Conservation (phyloP, 1,139 yeast species). For the Cylindricascospora bacillispora region DNA sequence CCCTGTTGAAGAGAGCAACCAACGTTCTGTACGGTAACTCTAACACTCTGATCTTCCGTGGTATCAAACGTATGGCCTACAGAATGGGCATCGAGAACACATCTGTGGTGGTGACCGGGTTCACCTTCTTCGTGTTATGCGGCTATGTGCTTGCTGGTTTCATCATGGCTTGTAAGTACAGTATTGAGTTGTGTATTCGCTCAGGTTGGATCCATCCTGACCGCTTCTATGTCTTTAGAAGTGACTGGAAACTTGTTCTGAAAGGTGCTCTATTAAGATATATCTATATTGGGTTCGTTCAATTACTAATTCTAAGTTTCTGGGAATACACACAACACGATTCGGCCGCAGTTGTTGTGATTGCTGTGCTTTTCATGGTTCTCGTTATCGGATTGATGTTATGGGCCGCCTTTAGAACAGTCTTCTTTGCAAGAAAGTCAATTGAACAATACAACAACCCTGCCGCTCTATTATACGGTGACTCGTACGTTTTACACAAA, state of each 20-base stretch:
- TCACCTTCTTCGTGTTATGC: slow-evolving; percentile 57
- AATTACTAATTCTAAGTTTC: slow-evolving; percentile 50
- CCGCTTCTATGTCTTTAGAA: slow-evolving; percentile 38
- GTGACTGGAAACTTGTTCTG: slow-evolving; percentile 40
- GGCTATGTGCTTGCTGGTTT: slow-evolving; percentile 48
- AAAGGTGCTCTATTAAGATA: slow-evolving; percentile 62
- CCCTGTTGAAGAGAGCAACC: slow-evolving; percentile 23
- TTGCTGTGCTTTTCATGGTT: slow-evolving; percentile 51
- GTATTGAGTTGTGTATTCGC: slow-evolving; percentile 34
- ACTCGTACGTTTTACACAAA: slow-evolving; percentile 46
- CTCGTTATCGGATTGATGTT: slow-evolving; percentile 42
- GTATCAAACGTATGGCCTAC: slow-evolving; percentile 62
- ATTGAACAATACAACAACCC: slow-evolving; percentile 47
- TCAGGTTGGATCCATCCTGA: slow-evolving; percentile 35
- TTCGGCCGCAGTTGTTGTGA: slow-evolving; percentile 62
- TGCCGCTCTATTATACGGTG: slow-evolving; percentile 68
- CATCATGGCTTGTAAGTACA: slow-evolving; percentile 37
- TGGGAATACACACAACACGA: slow-evolving; percentile 65
- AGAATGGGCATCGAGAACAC: slow-evolving; percentile 59
- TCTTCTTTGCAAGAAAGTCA: slow-evolving; percentile 44
- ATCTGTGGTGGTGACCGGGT: slow-evolving; percentile 61
- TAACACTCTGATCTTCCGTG: slow-evolving; percentile 50
- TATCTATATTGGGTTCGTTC: slow-evolving; percentile 65
- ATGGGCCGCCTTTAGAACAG: slow-evolving; percentile 49
- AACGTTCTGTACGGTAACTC: slow-evolving; percentile 32